Percentiles rank a stretch among this genome's conserved stretches.
Conservation (phyloP, 148 eudicot genomes). For the Suaeda aralocaspica region DNA sequence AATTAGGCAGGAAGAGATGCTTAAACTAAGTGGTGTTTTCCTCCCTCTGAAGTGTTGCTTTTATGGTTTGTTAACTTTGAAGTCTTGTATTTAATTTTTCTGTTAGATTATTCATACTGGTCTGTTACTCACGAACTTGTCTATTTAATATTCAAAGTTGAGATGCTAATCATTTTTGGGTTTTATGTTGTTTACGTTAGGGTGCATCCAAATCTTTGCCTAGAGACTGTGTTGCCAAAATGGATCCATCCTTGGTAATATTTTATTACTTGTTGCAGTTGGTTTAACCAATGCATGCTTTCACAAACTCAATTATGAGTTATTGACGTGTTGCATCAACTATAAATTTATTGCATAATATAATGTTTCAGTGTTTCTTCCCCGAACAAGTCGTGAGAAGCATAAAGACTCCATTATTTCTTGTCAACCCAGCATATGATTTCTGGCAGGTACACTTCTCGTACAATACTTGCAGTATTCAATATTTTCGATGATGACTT, state of each 20-base stretch:
- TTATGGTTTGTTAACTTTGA: neutral
- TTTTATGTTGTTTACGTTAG: conserved; percentile 33
- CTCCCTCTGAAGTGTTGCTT: neutral
- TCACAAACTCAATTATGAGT: conserved; percentile 12
- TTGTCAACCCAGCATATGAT: conserved; percentile 91
- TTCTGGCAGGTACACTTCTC: conserved; percentile 80
- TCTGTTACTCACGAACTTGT: neutral
- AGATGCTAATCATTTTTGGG: conserved; percentile 1
- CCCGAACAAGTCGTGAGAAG: conserved; percentile 61
- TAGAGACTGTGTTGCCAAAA: conserved; percentile 60
- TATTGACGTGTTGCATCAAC: neutral
- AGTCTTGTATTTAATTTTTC: neutral
- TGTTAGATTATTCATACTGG: neutral
- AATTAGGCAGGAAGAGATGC: neutral
- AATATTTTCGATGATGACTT: neutral
- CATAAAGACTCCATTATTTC: conserved; percentile 79
- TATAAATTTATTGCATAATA: neutral
- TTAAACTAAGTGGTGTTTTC: neutral
- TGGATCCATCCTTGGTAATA: conserved; percentile 66
- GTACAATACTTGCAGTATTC: neutral
- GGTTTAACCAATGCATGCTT: neutral
- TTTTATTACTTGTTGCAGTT: neutral
- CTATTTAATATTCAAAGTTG: neutral
- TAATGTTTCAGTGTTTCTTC: conserved; percentile 70
- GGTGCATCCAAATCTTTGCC: conserved; percentile 65